phyloP scores from a whole-genome alignment of 2,329 filamentous ascomycete genomes.

The Sporothrix luriei region DNA sequence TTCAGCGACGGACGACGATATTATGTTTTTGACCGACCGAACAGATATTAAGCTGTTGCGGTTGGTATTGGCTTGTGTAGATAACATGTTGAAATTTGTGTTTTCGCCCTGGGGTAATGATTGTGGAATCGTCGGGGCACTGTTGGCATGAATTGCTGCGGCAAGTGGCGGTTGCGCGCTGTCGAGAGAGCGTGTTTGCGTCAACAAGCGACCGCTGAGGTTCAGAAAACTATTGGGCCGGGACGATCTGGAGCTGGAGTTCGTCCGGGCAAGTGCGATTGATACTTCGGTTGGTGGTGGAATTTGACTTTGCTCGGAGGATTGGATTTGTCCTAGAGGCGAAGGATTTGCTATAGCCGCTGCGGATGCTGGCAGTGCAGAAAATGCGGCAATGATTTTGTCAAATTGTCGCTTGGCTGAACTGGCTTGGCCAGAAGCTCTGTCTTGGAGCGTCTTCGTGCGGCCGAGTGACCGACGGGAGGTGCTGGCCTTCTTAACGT shows the following conservation, averaged over 20 bases:
- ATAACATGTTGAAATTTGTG: background rate
- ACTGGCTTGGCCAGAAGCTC: background rate
- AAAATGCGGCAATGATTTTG: slow-evolving; percentile 42
- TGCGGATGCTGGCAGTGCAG: background rate
- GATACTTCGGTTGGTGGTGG: background rate
- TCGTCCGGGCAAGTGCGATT: background rate
- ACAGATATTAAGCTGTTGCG: slow-evolving; percentile 57
- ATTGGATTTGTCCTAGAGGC: background rate
- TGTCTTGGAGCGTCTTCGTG: background rate
- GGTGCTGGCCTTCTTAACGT: slow-evolving; percentile 7
- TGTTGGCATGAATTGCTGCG: background rate
- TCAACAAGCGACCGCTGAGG: slow-evolving; percentile 38
- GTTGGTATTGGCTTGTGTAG: slow-evolving; percentile 36
- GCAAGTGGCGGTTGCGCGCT: background rate
- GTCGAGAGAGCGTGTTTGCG: slow-evolving; percentile 19
- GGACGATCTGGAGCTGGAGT: slow-evolving; percentile 31
- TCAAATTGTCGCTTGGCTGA: slow-evolving; percentile 34
- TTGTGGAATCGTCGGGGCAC: no score
- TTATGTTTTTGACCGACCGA: slow-evolving; percentile 54
- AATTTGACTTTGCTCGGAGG: background rate
- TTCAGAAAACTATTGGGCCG: slow-evolving; percentile 34
- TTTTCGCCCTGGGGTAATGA: no score
- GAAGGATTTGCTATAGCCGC: background rate
- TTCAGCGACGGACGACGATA: slow-evolving; percentile 57
- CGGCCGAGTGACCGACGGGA: background rate